phyloP scores from a whole-genome alignment of 805 yeast genomes.

The Candida bentonensis region DNA sequence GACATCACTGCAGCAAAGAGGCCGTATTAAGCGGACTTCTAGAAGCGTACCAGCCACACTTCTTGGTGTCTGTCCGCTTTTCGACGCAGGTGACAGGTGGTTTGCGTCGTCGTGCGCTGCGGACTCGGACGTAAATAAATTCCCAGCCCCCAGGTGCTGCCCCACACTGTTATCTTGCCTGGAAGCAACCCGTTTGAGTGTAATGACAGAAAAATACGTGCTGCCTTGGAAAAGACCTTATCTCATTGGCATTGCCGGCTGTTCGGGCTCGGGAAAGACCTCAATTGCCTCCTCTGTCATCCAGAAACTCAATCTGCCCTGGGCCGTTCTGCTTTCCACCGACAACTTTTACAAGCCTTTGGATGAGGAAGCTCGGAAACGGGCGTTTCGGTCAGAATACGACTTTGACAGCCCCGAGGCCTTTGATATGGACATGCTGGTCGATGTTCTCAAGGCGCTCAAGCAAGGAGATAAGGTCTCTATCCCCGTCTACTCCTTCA shows the following conservation, averaged over 20 bases:
- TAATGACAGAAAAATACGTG: constrained; percentile 26
- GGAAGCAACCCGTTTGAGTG: too few species aligned
- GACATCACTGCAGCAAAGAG: too few species aligned
- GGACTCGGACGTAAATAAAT: too few species aligned
- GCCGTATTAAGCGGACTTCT: too few species aligned
- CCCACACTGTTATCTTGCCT: too few species aligned
- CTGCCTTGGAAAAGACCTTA: constrained; percentile 90
- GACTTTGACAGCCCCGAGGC: constrained; percentile 88
- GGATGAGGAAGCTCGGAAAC: constrained; percentile 39
- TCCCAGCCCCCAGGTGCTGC: too few species aligned
- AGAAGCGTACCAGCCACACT: too few species aligned
- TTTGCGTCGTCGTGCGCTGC: too few species aligned
- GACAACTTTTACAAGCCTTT: constrained; percentile 86
- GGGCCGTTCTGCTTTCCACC: constrained; percentile 82
- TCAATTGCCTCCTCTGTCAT: constrained; percentile 78
- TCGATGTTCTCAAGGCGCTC: constrained; percentile 46
- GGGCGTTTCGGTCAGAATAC: constrained; percentile 54
- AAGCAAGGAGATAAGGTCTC: constrained; percentile 54
- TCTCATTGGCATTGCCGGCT: constrained; percentile 68
- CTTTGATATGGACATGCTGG: constrained; percentile 61
- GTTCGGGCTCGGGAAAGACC: constrained; percentile 87
- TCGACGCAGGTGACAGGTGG: too few species aligned
- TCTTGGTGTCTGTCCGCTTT: too few species aligned
- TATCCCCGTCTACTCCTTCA: constrained; percentile 61
- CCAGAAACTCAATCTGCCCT: constrained; percentile 53